A percentile compares a stretch with the other conserved stretches of the same genome.
Evolutionary conservation across 768 basidiomycete species (phyloP).

Genomic region (Tephrocybe rancida): DNA sequence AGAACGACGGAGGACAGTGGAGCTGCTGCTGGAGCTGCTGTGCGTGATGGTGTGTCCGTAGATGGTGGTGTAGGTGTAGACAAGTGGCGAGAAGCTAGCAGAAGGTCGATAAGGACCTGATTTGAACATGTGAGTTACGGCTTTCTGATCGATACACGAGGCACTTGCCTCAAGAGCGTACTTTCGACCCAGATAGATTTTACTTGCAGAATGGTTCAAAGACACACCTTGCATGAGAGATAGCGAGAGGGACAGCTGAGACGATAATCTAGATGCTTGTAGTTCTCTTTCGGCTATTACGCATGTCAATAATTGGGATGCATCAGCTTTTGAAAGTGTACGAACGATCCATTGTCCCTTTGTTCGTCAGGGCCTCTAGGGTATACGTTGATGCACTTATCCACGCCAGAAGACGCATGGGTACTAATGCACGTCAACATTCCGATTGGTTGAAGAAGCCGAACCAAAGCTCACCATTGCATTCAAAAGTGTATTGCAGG

Average conservation of each 20-base stretch:
- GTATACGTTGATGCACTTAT: constrained; percentile 50
- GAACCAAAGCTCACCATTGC: constrained; percentile 60
- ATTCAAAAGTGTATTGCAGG: constrained; percentile 81
- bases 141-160: constrained; percentile 7
- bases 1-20: constrained; percentile 75
- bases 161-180: constrained; percentile 66
- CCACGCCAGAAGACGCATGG: constrained; percentile 67
- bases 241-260: constrained; percentile 60
- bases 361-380: constrained; percentile 52
- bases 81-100: constrained; percentile 72
- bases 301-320: constrained; percentile 7
- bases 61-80: constrained; percentile 27
- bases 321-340: constrained; percentile 14
- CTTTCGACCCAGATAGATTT: constrained; percentile 67
- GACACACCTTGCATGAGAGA: constrained; percentile 77
- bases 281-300: constrained; percentile 36
- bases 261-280: constrained; percentile 50
- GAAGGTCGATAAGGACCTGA: constrained; percentile 72
- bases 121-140: neutral
- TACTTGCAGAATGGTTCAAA: constrained; percentile 69
- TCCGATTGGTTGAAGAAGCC: neutral
- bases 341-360: constrained; percentile 48
- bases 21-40: constrained; percentile 22
- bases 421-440: constrained; percentile 46
- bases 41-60: constrained; percentile 25